Evolutionary conservation across 1,284 basidiomycete species (phyloP).

Genomic region (Ganoderma sinense): DNA sequence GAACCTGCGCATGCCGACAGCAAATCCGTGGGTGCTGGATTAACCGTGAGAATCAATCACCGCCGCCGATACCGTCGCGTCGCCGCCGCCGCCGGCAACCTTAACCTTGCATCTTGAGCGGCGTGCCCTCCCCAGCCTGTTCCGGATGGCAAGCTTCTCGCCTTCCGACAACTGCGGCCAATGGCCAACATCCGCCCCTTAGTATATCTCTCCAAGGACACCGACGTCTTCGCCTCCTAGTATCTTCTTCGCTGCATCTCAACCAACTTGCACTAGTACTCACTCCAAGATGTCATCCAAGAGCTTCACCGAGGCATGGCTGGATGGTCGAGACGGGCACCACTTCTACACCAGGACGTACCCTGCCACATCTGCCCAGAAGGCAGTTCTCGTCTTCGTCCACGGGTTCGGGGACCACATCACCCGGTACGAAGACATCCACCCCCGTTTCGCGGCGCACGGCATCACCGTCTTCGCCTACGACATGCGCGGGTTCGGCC

Average conservation of each 20-base stretch:
- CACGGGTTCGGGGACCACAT: slow-evolving; percentile 89
- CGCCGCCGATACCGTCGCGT: background rate
- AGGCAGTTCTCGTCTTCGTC: slow-evolving; percentile 78
- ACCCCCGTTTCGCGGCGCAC: slow-evolving; percentile 61
- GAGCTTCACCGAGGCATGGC: background rate
- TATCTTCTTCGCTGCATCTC: background rate
- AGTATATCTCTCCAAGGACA: background rate
- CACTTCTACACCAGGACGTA: slow-evolving; percentile 51
- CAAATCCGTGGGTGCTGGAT: background rate
- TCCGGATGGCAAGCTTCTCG: background rate
- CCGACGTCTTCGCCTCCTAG: background rate
- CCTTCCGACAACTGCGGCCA: background rate
- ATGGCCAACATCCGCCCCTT: background rate
- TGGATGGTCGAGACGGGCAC: background rate
- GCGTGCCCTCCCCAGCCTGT: background rate
- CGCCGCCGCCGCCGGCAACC: background rate
- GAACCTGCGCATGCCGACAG: background rate
- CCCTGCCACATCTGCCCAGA: slow-evolving; percentile 51
- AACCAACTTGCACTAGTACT: background rate
- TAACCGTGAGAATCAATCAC: background rate
- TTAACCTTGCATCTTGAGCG: background rate
- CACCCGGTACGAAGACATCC: slow-evolving; percentile 75
- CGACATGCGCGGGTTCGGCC: slow-evolving; percentile 89
- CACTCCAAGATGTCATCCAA: background rate
- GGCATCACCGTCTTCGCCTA: slow-evolving; percentile 78